Evolutionary conservation across 192 early-diverging fungal species (phyloP).

Genomic region (Coemansia sp.): DNA sequence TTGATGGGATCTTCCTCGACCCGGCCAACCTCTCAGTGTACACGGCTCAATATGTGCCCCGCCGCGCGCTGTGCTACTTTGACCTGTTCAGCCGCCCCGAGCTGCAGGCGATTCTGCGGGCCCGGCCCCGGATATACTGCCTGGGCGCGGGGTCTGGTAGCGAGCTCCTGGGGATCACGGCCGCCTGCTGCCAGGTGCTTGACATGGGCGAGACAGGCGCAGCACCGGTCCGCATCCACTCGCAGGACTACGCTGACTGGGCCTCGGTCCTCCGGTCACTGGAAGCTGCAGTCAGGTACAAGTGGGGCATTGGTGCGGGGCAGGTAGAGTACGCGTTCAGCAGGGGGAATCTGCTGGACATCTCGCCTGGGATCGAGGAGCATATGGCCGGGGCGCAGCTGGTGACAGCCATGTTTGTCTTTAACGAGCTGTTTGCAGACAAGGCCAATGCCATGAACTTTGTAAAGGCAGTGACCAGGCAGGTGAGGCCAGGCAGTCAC

Average conservation of each 20-base stretch:
- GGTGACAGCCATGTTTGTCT: constrained; percentile 84
- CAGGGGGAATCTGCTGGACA: constrained; percentile 55
- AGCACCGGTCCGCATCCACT: constrained; percentile 30
- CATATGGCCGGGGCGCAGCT: constrained; percentile 56
- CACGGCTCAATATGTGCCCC: constrained; percentile 80
- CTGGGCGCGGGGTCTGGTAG: constrained; percentile 83
- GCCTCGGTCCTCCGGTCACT: constrained; percentile 48
- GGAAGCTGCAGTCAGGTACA: constrained; percentile 48
- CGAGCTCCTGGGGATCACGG: constrained; percentile 74
- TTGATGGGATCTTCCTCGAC: constrained; percentile 73
- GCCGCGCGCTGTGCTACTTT: constrained; percentile 80
- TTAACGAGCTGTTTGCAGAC: constrained; percentile 85
- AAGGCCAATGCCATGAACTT: constrained; percentile 72
- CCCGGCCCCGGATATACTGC: constrained; percentile 51
- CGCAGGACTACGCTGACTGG: constrained; percentile 65
- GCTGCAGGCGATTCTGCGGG: constrained; percentile 49
- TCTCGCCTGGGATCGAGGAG: constrained; percentile 36
- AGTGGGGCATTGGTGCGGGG: constrained; percentile 43
- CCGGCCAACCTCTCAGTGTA: constrained; percentile 70
- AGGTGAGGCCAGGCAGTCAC: constrained; percentile 58
- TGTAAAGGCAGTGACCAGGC: constrained; percentile 61
- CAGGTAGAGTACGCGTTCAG: constrained; percentile 55
- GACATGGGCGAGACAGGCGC: not conserved
- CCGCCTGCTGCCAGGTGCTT: constrained; percentile 48
- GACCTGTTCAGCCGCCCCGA: constrained; percentile 54